Evolutionary conservation across 2,329 filamentous ascomycete species (phyloP), one percentile per base, ranked within the genome.

Genomic region (Cladophialophora immunda): DNA sequence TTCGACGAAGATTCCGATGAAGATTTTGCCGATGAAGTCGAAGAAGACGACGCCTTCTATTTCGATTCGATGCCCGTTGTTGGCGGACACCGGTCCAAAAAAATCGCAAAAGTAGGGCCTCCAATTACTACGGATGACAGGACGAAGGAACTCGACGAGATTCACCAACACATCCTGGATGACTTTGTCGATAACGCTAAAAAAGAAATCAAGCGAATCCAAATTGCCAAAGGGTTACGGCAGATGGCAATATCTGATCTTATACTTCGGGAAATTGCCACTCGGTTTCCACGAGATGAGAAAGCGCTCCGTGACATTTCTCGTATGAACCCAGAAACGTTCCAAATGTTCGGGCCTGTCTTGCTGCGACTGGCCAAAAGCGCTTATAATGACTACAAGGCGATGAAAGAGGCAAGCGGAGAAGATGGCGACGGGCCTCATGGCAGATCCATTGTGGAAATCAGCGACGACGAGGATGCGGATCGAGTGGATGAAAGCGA

Each of bases 391-490:
- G 76, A 78, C 27, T 83, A 82, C 63, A 75, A 79, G 19, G 79
- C 81, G 64, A 74, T 83, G 69, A 79, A 75, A 69, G 58, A 71
- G 73, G 69, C 71, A 76, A 58, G 78, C 72, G 70, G 80, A 74
- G 81, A 84, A 22, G 77, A 77, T 15, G 76, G 78, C 4, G 73
- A 81, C 32, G 83, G 85, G 71, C 83, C 81, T 1, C 85, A 87
- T 69, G 83, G 84, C 45, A 72, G 76, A 36, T 63, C 80, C 57
- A 80, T 85, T 25, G 81, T 85, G 58, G 78, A 84, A 58, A 78
- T 85, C 25, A 79, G 79, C 67, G 81, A 78, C 66, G 79, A 80
- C 62, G 79, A 78, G 0, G 62, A 63, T 66, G 73, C 71, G 19
- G 63, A 64, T 29, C 55, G 17, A 30, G 22, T 34, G 30, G 13